Evolutionary conservation across 2,329 filamentous ascomycete genomes (phyloP).

Genomic region (Verticillium dahliae): DNA sequence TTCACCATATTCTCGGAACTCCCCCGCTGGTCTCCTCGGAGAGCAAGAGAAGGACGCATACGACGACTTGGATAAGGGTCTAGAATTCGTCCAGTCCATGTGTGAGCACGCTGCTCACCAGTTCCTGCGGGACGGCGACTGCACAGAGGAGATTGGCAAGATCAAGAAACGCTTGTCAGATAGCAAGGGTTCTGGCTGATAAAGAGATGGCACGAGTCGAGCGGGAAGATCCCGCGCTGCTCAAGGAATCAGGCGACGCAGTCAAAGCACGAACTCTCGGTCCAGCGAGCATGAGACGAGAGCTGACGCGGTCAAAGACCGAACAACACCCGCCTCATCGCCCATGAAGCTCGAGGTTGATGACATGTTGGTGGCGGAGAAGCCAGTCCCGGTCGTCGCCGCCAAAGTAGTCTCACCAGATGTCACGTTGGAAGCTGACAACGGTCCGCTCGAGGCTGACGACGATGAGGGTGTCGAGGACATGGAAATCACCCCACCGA

Average conservation of each 20-base stretch:
- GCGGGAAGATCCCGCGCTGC: slow-evolving; percentile 42
- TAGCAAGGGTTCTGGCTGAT: slow-evolving; percentile 52
- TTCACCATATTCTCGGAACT: neutral
- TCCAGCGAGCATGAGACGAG: slow-evolving; percentile 46
- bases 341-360: slow-evolving; percentile 24
- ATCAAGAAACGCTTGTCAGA: slow-evolving; percentile 60
- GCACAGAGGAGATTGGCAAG: slow-evolving; percentile 65
- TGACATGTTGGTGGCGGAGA: slow-evolving; percentile 10
- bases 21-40: neutral
- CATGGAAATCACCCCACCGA: slow-evolving; percentile 26
- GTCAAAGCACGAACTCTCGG: slow-evolving; percentile 41
- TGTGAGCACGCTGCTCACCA: slow-evolving; percentile 86
- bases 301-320: slow-evolving; percentile 23
- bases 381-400: neutral
- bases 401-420: neutral
- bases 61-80: slow-evolving; percentile 68
- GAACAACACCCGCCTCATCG: slow-evolving; percentile 12
- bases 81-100: slow-evolving; percentile 74
- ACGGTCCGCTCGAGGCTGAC: slow-evolving; percentile 7
- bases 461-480: slow-evolving; percentile 34
- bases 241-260: slow-evolving; percentile 29
- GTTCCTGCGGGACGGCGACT: slow-evolving; percentile 82
- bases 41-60: slow-evolving; percentile 42
- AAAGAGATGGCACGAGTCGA: slow-evolving; percentile 52
- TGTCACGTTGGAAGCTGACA: slow-evolving; percentile 1